Conservation (phyloP, 2,329 filamentous ascomycete species). For the Xylaria polymorpha region DNA sequence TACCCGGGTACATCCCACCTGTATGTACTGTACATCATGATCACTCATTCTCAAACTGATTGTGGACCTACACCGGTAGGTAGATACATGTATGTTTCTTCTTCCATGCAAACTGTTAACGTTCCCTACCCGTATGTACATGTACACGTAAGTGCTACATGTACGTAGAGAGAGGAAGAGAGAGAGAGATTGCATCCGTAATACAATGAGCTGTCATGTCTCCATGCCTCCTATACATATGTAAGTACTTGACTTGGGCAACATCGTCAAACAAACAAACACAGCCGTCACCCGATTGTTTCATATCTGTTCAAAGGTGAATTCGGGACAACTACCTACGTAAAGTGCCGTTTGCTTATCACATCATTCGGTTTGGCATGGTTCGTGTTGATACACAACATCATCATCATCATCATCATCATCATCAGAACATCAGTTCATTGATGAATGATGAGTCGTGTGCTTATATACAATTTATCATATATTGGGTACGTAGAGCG, state of each 20-base stretch:
- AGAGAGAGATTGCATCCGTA: no score
- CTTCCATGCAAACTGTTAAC: no score
- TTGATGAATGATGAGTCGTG: not conserved
- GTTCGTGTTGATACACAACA: not conserved
- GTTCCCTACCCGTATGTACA: not conserved
- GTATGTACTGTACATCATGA: not conserved
- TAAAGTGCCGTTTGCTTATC: not conserved
- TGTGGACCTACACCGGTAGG: not conserved
- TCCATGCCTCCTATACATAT: no score
- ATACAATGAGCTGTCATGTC: not conserved
- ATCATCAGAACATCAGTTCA: not conserved
- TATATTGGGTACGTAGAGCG: no score
- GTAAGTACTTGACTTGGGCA: no score
- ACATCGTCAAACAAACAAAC: no score
- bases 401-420: no score
- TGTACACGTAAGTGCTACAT: not conserved
- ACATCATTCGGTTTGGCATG: not conserved
- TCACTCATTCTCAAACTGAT: not conserved
- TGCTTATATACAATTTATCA: not conserved
- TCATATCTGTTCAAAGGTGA: not conserved
- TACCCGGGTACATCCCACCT: not conserved
- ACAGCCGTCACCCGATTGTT: not conserved
- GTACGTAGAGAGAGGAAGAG: no score
- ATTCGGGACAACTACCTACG: not conserved
- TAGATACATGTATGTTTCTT: not conserved